Percentiles rank a stretch among this genome's conserved stretches.
Conservation (phyloP, 306 rosid genomes). For the Astragalus glycyphyllos region DNA sequence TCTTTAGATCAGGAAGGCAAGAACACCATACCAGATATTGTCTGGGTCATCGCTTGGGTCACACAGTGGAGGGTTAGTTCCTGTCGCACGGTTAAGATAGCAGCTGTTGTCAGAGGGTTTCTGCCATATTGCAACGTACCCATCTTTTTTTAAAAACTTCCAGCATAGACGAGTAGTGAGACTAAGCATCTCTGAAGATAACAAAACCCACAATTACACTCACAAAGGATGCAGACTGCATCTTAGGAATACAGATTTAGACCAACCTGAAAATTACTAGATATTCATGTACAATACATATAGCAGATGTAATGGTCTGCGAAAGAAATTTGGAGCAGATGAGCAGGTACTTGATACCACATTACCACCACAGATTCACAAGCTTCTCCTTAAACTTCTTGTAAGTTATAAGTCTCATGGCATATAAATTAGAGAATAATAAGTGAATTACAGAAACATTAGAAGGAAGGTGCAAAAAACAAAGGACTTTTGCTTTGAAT, state of each 20-base stretch:
- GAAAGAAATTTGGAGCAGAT: no score
- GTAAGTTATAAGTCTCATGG: background rate
- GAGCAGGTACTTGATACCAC: conserved; percentile 14
- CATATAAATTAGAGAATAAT: conserved; percentile 4
- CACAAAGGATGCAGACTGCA: conserved; percentile 25
- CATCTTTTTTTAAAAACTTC: conserved; percentile 80
- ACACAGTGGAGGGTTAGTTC: conserved; percentile 81
- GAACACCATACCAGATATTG: conserved; percentile 68
- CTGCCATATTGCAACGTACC: conserved; percentile 84
- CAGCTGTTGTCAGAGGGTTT: conserved; percentile 79
- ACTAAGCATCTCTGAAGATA: conserved; percentile 86
- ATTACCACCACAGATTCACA: conserved; percentile 7
- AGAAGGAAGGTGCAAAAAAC: conserved; percentile 1
- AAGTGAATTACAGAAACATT: background rate
- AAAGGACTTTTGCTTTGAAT: conserved; percentile 7
- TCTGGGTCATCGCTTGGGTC: conserved; percentile 82
- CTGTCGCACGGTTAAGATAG: conserved; percentile 72
- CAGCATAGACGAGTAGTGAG: conserved; percentile 91
- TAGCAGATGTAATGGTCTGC: no score
- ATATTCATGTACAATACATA: conserved; percentile 24
- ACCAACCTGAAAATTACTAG: conserved; percentile 34
- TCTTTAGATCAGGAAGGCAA: conserved; percentile 38
- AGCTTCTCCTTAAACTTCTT: conserved; percentile 22
- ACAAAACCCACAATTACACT: conserved; percentile 33
- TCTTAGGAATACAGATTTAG: conserved; percentile 15